phyloP scores from a whole-genome alignment of 805 yeast species.

The Metschnikowia amazonensis region DNA sequence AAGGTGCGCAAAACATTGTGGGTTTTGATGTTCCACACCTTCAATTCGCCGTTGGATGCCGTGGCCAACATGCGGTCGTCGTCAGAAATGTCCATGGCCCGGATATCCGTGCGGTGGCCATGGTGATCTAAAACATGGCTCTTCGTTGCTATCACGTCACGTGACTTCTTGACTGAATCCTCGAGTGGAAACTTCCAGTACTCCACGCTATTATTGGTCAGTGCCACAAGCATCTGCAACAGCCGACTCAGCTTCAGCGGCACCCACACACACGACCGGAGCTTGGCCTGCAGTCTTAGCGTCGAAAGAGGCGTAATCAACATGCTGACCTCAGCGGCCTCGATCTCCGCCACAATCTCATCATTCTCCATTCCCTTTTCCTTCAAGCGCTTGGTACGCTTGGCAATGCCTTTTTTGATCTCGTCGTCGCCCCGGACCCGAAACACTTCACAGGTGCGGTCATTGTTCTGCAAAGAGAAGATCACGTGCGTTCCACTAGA shows the following conservation, averaged over 20 bases:
- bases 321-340: slow-evolving; percentile 51
- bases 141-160: slow-evolving; percentile 40
- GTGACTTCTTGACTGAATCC: slow-evolving; percentile 47
- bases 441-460: slow-evolving; percentile 75
- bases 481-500: slow-evolving; percentile 39
- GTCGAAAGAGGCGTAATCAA: slow-evolving; percentile 65
- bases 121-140: slow-evolving; percentile 60
- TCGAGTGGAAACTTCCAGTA: slow-evolving; percentile 56
- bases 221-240: slow-evolving; percentile 59
- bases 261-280: slow-evolving; percentile 68
- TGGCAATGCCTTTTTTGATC: slow-evolving; percentile 67
- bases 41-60: slow-evolving; percentile 85
- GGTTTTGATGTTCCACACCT: slow-evolving; percentile 81
- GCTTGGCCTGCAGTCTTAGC: slow-evolving; percentile 60
- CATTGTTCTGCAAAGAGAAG: slow-evolving; percentile 73
- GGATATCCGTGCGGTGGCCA: slow-evolving; percentile 89
- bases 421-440: slow-evolving; percentile 75
- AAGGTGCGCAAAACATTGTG: slow-evolving; percentile 78
- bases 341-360: slow-evolving; percentile 47
- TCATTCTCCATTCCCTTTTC: slow-evolving; percentile 63
- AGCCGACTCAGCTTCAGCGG: slow-evolving; percentile 37
- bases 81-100: slow-evolving; percentile 76
- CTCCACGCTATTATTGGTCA: slow-evolving; percentile 73
- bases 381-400: slow-evolving; percentile 70
- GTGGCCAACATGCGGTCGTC: slow-evolving; percentile 81